Evolutionary conservation across 2,329 filamentous ascomycete genomes (phyloP).

Genomic region (Rugonectria rugulosa): DNA sequence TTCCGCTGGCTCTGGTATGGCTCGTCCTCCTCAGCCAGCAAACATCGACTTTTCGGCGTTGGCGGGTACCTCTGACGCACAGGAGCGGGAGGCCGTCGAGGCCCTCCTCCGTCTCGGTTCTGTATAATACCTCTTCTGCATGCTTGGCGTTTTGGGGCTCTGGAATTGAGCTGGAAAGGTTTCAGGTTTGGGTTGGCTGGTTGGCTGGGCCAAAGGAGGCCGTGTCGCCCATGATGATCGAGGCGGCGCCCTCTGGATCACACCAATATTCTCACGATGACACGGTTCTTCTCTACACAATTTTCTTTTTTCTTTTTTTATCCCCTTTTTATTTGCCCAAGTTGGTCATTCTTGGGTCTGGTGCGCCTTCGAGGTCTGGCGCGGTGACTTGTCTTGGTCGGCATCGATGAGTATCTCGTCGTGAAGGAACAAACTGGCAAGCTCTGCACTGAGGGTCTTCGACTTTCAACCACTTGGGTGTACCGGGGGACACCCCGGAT

Average conservation of each 20-base stretch:
- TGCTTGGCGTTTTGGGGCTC: constrained; percentile 59
- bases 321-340: constrained; percentile 19
- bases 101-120: constrained; percentile 83
- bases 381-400: constrained; percentile 24
- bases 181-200: constrained; percentile 35
- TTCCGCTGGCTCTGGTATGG: constrained; percentile 60
- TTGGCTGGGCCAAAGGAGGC: constrained; percentile 42
- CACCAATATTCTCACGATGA: constrained; percentile 42
- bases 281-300: constrained; percentile 38
- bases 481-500: too few species aligned
- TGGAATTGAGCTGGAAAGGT: constrained; percentile 26
- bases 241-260: constrained; percentile 44
- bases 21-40: constrained; percentile 58
- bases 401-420: too few species aligned
- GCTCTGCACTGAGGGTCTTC: too few species aligned
- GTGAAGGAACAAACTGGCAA: too few species aligned
- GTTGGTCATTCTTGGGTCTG: constrained; percentile 30
- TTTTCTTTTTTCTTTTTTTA: constrained; percentile 21
- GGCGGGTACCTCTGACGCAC: constrained; percentile 65
- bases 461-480: too few species aligned
- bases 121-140: constrained; percentile 67
- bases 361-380: constrained; percentile 35
- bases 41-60: constrained; percentile 62
- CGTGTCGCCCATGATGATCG: constrained; percentile 42
- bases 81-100: constrained; percentile 84